Conservation (phyloP, 176 grass and related monocot genomes). For the bread wheat (Triticum aestivum) region IWGSC_CS_RefSeq_v2.1 NC_057811.1:478002487-478002986, state of each 20-base stretch:
- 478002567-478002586: neutral
- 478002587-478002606: neutral
- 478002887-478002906: conserved; percentile 46
- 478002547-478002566: neutral
- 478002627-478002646: neutral
- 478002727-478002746: neutral
- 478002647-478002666: neutral
- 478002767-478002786: neutral
- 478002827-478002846: conserved; percentile 63
- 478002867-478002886: conserved; percentile 68
- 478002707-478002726: neutral
- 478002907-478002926: neutral
- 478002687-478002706: conserved; percentile 7
- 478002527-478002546: neutral
- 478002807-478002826: neutral
- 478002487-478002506: neutral
- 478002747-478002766: neutral
- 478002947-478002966: neutral
- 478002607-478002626: neutral
- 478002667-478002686: neutral
- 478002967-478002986: conserved; percentile 33
- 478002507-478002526: neutral
- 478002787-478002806: neutral
- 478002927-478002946: neutral
- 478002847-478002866: conserved; percentile 74